These are phyloP conservation scores for Rhodotorula sp. DNA, from an alignment of 1,284 basidiomycete species.

Conservation along the genomic window DNA sequence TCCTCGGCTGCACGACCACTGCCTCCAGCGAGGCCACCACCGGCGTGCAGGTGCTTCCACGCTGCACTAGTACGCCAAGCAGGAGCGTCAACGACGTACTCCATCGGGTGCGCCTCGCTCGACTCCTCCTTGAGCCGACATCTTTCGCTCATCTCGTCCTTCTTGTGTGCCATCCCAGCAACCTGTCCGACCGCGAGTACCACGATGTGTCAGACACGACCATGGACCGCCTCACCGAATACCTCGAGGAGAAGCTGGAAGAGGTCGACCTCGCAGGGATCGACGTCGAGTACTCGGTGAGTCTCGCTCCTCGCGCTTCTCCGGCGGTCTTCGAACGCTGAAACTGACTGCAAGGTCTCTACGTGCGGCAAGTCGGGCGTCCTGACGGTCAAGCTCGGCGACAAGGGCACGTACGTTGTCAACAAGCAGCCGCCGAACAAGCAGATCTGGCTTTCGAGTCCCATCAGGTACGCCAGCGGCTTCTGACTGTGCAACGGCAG, in stretches of 20 bases:
- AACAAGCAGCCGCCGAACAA: slow-evolving; percentile 99
- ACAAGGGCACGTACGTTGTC: slow-evolving; percentile 93
- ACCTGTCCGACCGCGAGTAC: slow-evolving; percentile 69
- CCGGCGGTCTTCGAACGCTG: no score
- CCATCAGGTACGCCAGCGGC: slow-evolving; percentile 49
- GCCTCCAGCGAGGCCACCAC: no score
- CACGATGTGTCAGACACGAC: slow-evolving; percentile 74
- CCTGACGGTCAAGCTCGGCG: slow-evolving; percentile 78
- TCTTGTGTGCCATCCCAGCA: slow-evolving; percentile 51
- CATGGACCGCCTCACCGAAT: slow-evolving; percentile 79
- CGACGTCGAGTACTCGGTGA: slow-evolving; percentile 92
- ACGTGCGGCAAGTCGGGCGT: slow-evolving; percentile 70
- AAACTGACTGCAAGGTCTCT: slow-evolving; percentile 17
- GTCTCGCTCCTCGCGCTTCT: slow-evolving; percentile 49
- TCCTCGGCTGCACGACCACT: not conserved
- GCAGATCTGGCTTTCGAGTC: slow-evolving; percentile 97
- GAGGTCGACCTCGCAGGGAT: slow-evolving; percentile 58
- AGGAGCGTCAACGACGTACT: not conserved
- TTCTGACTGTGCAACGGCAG: no score
- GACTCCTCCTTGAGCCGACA: not conserved
- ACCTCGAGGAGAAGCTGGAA: slow-evolving; percentile 76
- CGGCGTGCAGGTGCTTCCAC: not conserved
- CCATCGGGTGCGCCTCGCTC: slow-evolving; percentile 6
- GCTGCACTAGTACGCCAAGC: not conserved
- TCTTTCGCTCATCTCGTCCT: not conserved